Percentiles rank a stretch among this genome's conserved stretches.
Conservation (phyloP, 768 basidiomycete genomes). For the Floccularia luteovirens region DNA sequence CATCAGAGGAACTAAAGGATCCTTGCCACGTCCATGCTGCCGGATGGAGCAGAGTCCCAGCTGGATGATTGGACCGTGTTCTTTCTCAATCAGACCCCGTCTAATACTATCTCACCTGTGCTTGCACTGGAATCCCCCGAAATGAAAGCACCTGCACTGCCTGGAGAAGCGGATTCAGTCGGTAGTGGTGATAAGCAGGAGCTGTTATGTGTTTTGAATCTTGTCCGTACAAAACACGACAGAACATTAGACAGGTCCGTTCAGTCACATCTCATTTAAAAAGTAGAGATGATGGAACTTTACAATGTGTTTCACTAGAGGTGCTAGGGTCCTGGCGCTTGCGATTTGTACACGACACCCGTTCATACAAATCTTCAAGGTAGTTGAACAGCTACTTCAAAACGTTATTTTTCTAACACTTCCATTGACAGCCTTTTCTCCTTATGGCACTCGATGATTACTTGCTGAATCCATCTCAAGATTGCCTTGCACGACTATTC, state of each 20-base stretch:
- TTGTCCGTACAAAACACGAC: conserved; percentile 89
- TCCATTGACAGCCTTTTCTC: conserved; percentile 67
- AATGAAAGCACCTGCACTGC: conserved; percentile 23
- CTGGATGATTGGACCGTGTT: conserved; percentile 98
- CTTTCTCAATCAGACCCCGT: conserved; percentile 91
- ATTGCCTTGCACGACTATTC: conserved; percentile 84
- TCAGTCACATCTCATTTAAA: background rate
- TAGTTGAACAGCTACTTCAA: conserved; percentile 16
- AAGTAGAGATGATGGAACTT: conserved; percentile 1
- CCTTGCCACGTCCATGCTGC: conserved; percentile 95
- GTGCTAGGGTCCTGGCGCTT: conserved; percentile 90
- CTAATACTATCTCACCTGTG: conserved; percentile 80
- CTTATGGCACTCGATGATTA: conserved; percentile 95
- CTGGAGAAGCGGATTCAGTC: conserved; percentile 22
- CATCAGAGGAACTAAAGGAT: conserved; percentile 40
- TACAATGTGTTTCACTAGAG: conserved; percentile 36
- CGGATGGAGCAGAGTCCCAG: conserved; percentile 94
- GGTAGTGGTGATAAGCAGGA: conserved; percentile 30
- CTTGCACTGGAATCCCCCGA: conserved; percentile 62
- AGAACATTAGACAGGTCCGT: conserved; percentile 69
- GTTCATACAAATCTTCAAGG: conserved; percentile 95
- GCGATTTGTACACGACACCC: conserved; percentile 92
- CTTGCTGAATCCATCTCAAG: conserved; percentile 81
- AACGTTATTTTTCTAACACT: background rate
- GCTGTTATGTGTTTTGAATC: conserved; percentile 81